Conservation (phyloP, 164 flowering plant genomes). For the Sextonia rubra region DNA sequence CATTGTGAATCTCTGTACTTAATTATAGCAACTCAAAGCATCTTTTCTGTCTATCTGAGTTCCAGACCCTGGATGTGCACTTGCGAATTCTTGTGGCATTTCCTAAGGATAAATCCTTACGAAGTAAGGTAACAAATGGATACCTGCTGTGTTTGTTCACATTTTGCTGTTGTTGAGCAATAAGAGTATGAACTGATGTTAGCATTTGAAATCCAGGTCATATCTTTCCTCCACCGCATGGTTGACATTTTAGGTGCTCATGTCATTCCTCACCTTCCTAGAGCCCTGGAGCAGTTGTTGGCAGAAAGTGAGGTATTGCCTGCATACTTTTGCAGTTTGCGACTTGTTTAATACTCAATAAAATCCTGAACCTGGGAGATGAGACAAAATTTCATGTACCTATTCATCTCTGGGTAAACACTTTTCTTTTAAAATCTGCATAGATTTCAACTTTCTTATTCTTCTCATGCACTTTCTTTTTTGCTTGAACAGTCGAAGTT, state of each 20-base stretch:
- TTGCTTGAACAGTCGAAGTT: too few species aligned
- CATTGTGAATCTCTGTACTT: too few species aligned
- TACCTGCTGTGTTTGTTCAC: not conserved
- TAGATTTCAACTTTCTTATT: too few species aligned
- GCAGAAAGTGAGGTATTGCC: conserved; percentile 73
- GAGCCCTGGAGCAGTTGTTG: conserved; percentile 86
- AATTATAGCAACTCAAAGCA: too few species aligned
- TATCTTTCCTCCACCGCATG: conserved; percentile 96
- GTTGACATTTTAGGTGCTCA: conserved; percentile 88
- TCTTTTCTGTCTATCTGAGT: conserved; percentile 5
- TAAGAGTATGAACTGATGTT: conserved; percentile 5
- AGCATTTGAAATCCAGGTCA: conserved; percentile 47
- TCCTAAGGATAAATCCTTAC: conserved; percentile 74
- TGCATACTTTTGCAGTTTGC: not conserved
- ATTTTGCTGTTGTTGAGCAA: not conserved
- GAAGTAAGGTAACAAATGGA: conserved; percentile 58
- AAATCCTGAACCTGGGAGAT: not conserved
- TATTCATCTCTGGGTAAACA: not conserved
- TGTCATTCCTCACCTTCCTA: conserved; percentile 89
- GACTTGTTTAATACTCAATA: not conserved
- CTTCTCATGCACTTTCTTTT: too few species aligned
- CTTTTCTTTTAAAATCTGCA: too few species aligned
- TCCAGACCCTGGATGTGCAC: conserved; percentile 88
- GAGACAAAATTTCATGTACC: not conserved
- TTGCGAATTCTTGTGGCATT: conserved; percentile 78